phyloP scores from a whole-genome alignment of 2,329 filamentous ascomycete species.

The Cyphellophora attinorum region DNA sequence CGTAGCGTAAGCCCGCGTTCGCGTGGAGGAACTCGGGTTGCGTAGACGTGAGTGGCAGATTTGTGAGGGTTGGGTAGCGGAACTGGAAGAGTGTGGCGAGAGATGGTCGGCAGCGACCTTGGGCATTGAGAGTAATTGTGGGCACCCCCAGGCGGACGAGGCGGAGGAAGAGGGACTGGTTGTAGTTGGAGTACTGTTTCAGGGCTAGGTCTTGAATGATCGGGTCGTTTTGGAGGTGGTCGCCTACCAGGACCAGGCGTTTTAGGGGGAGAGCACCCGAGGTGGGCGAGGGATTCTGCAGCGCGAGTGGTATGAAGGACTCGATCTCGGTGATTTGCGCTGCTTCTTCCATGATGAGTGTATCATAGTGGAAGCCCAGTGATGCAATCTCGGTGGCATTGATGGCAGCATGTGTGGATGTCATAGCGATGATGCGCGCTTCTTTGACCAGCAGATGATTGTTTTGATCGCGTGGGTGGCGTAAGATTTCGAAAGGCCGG shows the following conservation, averaged over 20 bases:
- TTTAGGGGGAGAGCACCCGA: constrained; percentile 67
- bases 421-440: constrained; percentile 98
- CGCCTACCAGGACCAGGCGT: constrained; percentile 83
- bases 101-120: constrained; percentile 78
- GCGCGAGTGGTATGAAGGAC: constrained; percentile 87
- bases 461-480: constrained; percentile 80
- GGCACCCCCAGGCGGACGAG: constrained; percentile 89
- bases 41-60: constrained; percentile 64
- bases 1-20: constrained; percentile 85
- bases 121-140: constrained; percentile 78
- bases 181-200: constrained; percentile 87
- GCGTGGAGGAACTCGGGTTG: constrained; percentile 64
- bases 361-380: constrained; percentile 95
- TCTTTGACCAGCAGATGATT: constrained; percentile 94
- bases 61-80: constrained; percentile 63
- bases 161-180: constrained; percentile 88
- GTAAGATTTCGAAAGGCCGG: constrained; percentile 86
- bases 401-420: constrained; percentile 94
- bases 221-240: constrained; percentile 93
- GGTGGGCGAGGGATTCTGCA: constrained; percentile 61
- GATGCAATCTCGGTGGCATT: constrained; percentile 78
- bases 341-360: constrained; percentile 96
- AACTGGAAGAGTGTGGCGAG: constrained; percentile 88
- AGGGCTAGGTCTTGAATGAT: constrained; percentile 92
- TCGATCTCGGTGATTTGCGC: constrained; percentile 97